Conservation (phyloP, 2,329 filamentous ascomycete species). For the Aphanoascus verrucosus region DNA sequence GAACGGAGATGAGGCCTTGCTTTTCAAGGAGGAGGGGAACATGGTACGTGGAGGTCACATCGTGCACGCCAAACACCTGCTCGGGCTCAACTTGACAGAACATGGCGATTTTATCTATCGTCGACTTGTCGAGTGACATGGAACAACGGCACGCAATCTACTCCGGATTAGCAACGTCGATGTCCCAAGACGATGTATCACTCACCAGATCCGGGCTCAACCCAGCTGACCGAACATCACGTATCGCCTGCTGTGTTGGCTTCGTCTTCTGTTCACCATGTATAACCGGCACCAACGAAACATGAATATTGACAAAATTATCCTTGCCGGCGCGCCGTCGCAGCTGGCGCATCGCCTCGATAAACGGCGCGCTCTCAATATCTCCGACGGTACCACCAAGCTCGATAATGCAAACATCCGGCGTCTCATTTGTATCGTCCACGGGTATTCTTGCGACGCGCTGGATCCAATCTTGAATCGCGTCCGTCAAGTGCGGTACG, state of each 20-base stretch:
- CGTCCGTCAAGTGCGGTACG: conserved; percentile 64
- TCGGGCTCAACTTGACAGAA: conserved; percentile 78
- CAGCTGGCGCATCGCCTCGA: conserved; percentile 73
- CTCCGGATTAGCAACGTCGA: conserved; percentile 1
- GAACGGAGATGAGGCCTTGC: conserved; percentile 60
- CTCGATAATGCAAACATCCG: conserved; percentile 85
- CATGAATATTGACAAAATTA: conserved; percentile 80
- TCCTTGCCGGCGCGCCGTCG: conserved; percentile 57
- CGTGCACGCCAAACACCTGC: conserved; percentile 76
- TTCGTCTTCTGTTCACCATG: conserved; percentile 82
- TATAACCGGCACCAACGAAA: conserved; percentile 73
- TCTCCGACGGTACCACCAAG: conserved; percentile 48
- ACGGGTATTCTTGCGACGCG: conserved; percentile 75
- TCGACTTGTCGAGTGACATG: conserved; percentile 57
- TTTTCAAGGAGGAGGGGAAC: conserved; percentile 84
- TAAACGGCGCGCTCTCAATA: conserved; percentile 74
- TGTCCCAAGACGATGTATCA: neutral
- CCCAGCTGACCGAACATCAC: conserved; percentile 70
- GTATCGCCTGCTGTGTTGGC: conserved; percentile 85
- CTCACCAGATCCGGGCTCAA: conserved; percentile 58
- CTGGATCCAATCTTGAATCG: conserved; percentile 84
- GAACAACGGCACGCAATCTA: conserved; percentile 91
- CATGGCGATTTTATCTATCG: conserved; percentile 76
- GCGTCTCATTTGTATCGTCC: conserved; percentile 69
- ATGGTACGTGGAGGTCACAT: conserved; percentile 86